Evolutionary conservation across 2,329 filamentous ascomycete species (phyloP), one percentile per base, ranked within the genome.

Genomic region (Didymella keratinophila): DNA sequence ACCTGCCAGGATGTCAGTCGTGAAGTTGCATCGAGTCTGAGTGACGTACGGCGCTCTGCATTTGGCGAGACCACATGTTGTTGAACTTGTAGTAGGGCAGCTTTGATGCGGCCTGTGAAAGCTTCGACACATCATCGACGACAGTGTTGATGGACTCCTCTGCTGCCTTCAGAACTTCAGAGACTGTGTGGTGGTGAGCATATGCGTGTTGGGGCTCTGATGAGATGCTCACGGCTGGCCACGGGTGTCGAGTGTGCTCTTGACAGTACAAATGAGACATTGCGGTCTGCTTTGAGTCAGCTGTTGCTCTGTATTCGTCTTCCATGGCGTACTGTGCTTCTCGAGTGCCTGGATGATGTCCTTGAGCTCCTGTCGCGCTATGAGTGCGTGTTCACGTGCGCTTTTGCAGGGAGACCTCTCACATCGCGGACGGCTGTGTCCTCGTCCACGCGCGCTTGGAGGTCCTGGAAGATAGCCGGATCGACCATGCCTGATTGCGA

Each of bases 11-110:
- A 23, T 37, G 43, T 68, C 2, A 69, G 66, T 16, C 55, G 30
- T 30, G 30, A 14, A 42, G 4, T 55, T 12, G 10, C 8, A 12
- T 32, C 2, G 27, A 30, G 48, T 20, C 16, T 6, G 16, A 16
- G 18, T 47, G 34, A 56, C 80, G 84, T 84, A 85, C 86, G 43
- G 91, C 86, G 75, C 91, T 92, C 78, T 98, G 94, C 53, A 97
- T 81, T 71, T 91, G 87, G 58, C 92, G 87, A 27, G 87, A 86
- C 95, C 95, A 99, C 75, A 92, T 87, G 56, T 83, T 81, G 78
- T 97, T 97, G 82, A 96, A 97, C 85, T 97, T 97, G 87, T 98
- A 99, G 83, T 98, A 99, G 0, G 95, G 94, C 71, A 96, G 89
- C 75, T 91, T 85, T 25, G 92, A 93, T 2, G 93, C 92, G 53